Conservation (phyloP, 2,329 filamentous ascomycete genomes). For the Epichloe typhina region DNA sequence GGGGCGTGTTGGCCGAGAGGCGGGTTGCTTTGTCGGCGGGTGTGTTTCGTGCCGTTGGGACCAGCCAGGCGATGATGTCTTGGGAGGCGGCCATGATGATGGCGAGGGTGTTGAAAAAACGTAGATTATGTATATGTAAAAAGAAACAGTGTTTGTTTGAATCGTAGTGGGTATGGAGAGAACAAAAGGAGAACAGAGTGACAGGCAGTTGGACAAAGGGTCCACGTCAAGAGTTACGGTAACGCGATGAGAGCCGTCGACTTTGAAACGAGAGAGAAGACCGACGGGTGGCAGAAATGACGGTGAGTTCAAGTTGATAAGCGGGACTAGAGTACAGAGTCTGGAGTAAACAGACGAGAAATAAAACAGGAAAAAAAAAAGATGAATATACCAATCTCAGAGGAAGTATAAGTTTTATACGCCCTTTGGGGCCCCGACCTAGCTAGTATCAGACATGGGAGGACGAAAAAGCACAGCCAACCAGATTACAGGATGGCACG, state of each 20-base stretch:
- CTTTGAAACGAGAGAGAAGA: no score
- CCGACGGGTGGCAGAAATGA: no score
- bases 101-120: no score
- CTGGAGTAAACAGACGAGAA: neutral
- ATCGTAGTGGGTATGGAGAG: no score
- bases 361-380: neutral
- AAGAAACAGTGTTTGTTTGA: no score
- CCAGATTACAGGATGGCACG: neutral
- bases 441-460: neutral
- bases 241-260: no score
- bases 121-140: no score
- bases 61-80: conserved; percentile 27
- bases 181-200: no score
- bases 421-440: neutral
- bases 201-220: no score
- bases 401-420: neutral
- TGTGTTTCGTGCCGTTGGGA: conserved; percentile 22
- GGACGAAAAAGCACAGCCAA: neutral
- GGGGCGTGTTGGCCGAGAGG: conserved; percentile 19
- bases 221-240: no score
- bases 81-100: conserved; percentile 11
- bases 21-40: conserved; percentile 20
- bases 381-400: neutral
- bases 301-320: neutral
- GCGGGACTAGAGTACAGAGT: neutral